Conservation (phyloP, 495 filamentous ascomycete species). For the Aspergillus cavernicola region DNA sequence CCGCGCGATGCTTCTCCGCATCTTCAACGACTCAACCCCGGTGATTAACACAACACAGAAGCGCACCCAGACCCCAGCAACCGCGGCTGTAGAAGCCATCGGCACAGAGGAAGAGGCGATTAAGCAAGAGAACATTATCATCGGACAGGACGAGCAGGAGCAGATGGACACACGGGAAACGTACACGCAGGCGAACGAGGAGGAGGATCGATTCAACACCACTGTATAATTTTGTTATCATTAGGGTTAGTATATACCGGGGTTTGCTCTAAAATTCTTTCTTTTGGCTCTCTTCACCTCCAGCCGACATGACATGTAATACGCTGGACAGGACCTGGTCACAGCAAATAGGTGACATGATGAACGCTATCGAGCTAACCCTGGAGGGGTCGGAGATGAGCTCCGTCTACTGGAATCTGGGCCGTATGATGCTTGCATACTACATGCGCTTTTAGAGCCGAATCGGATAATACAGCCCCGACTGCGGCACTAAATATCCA, state of each 20-base stretch:
- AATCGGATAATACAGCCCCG: no score
- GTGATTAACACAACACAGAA: constrained; percentile 51
- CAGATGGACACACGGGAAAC: constrained; percentile 36
- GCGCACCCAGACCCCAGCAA: constrained; percentile 24
- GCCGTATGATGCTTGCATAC: background rate
- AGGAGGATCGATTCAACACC: constrained; percentile 43
- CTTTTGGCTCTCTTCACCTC: background rate
- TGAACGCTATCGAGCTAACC: background rate
- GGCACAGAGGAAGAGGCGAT: constrained; percentile 37
- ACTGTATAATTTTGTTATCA: constrained; percentile 29
- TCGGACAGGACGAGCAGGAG: constrained; percentile 40
- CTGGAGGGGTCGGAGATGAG: constrained; percentile 10
- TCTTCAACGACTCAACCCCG: constrained; percentile 81
- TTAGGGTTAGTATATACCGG: constrained; percentile 6
- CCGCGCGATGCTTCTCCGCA: constrained; percentile 81
- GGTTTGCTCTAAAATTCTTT: constrained; percentile 11
- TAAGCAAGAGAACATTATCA: constrained; percentile 33
- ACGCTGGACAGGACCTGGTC: no score
- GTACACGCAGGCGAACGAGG: constrained; percentile 37
- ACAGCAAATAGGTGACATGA: no score
- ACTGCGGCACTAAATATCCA: background rate
- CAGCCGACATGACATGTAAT: no score
- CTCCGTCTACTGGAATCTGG: background rate
- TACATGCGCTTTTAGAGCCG: background rate
- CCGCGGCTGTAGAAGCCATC: constrained; percentile 21